phyloP scores from a whole-genome alignment of 345 rosid genomes.

The Erodium maritimum region DNA sequence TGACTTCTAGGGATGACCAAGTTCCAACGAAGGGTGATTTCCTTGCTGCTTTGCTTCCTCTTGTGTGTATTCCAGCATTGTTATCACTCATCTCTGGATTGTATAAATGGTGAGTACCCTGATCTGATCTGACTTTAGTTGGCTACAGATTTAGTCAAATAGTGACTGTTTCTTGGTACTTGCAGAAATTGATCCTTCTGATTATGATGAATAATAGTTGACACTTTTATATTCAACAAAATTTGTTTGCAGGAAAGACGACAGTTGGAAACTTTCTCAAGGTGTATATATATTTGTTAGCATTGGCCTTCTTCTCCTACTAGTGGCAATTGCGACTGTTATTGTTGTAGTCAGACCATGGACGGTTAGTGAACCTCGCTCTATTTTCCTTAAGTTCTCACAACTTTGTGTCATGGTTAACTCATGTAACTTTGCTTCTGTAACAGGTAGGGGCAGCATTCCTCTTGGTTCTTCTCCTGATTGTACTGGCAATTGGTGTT shows the following conservation, averaged over 20 bases:
- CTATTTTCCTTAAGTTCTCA: slow-evolving; percentile 2
- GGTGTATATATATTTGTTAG: slow-evolving; percentile 73
- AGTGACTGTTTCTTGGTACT: neutral
- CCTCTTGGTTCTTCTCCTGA: slow-evolving; percentile 75
- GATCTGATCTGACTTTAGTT: slow-evolving; percentile 11
- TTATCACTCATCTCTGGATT: slow-evolving; percentile 83
- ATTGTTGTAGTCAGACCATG: slow-evolving; percentile 69
- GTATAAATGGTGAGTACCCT: slow-evolving; percentile 67
- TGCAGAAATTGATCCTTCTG: neutral
- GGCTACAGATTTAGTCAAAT: slow-evolving; percentile 5
- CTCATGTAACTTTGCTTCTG: slow-evolving; percentile 21
- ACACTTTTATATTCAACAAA: neutral
- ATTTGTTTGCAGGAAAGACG: slow-evolving; percentile 69
- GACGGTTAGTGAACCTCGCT: slow-evolving; percentile 53
- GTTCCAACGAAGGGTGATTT: slow-evolving; percentile 82
- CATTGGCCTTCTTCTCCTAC: slow-evolving; percentile 86
- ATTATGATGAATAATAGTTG: neutral
- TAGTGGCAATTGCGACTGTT: slow-evolving; percentile 90
- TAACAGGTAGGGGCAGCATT: slow-evolving; percentile 87
- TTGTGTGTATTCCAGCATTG: slow-evolving; percentile 86
- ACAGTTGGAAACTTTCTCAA: slow-evolving; percentile 85
- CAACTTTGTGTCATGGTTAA: slow-evolving; percentile 8
- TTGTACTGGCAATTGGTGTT: slow-evolving; percentile 87
- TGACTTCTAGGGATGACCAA: slow-evolving; percentile 74
- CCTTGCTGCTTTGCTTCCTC: slow-evolving; percentile 94